phyloP scores from a whole-genome alignment of 2,329 filamentous ascomycete species.

The Colletotrichum kahawae region DNA sequence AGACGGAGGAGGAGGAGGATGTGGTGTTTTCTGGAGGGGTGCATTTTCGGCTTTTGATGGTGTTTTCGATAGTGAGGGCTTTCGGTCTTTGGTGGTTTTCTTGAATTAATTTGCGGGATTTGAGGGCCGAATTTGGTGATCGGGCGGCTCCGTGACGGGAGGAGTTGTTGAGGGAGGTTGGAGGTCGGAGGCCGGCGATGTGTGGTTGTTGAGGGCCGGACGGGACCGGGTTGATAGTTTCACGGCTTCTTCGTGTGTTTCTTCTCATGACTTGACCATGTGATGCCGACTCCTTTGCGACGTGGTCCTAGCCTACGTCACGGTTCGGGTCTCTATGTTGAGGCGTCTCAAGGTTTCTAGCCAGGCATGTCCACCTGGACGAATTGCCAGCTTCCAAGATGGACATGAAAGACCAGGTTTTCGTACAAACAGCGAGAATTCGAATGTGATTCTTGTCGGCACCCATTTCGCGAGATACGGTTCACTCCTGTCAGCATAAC shows the following conservation, averaged over 20 bases:
- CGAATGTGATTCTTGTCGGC: accelerated
- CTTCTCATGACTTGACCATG: neutral
- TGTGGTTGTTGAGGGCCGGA: neutral
- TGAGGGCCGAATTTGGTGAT: neutral
- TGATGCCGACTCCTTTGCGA: neutral
- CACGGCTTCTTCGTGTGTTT: neutral
- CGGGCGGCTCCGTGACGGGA: neutral
- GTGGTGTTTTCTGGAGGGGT: neutral
- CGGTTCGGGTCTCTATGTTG: no score
- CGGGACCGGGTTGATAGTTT: neutral
- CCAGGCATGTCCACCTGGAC: neutral
- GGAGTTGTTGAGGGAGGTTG: neutral
- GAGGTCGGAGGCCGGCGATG: neutral
- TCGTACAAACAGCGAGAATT: no score
- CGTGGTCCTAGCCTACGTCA: neutral
- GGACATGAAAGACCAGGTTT: neutral
- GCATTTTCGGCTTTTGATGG: neutral
- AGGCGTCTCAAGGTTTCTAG: neutral
- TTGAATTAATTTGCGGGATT: neutral
- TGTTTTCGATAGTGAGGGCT: no score
- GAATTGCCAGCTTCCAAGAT: neutral
- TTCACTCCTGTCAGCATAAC: neutral
- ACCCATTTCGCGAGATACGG: neutral
- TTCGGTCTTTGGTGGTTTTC: neutral
- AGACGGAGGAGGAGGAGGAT: neutral